Evolutionary conservation across 2,329 filamentous ascomycete species (phyloP).

Genomic region (Sporothrix protearum): DNA sequence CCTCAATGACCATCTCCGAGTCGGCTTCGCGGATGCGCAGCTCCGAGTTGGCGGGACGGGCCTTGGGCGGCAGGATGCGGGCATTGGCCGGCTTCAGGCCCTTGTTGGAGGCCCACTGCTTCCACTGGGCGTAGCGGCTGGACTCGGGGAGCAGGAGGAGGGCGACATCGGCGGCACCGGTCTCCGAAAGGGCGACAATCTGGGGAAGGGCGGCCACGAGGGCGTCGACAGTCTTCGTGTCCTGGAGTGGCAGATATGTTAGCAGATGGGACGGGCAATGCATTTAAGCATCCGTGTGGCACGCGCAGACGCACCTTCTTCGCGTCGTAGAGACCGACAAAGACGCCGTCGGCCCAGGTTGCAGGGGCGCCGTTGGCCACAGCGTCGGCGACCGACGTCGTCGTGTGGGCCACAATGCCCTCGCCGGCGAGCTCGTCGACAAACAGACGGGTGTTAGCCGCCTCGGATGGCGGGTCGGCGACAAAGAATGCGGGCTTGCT

Average conservation of each 20-base stretch:
- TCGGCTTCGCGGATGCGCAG: constrained; percentile 46
- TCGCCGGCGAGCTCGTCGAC: constrained; percentile 41
- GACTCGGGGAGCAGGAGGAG: constrained; percentile 53
- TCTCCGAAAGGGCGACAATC: constrained; percentile 45
- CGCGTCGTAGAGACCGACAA: constrained; percentile 45
- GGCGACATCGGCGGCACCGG: constrained; percentile 54
- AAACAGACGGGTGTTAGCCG: constrained; percentile 44
- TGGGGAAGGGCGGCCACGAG: constrained; percentile 45
- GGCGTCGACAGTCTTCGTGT: constrained; percentile 42
- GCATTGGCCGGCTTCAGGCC: constrained; percentile 30
- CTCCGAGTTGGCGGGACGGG: background rate
- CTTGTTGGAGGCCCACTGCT: constrained; percentile 41
- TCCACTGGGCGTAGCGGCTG: constrained; percentile 38
- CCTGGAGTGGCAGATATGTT: constrained; percentile 34
- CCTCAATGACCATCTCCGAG: constrained; percentile 45
- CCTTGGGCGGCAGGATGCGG: constrained; percentile 10
- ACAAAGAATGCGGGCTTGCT: constrained; percentile 50
- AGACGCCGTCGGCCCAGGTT: constrained; percentile 43
- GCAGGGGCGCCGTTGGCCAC: constrained; percentile 32
- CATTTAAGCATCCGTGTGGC: background rate
- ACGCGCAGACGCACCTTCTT: constrained; percentile 38
- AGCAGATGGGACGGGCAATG: background rate
- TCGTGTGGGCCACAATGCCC: constrained; percentile 30
- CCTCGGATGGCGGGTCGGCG: constrained; percentile 43
- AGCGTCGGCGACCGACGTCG: constrained; percentile 40